These are phyloP conservation scores for Penicillium sp. DNA, from an alignment of 2,329 filamentous ascomycete genomes.

Conservation along the genomic window DNA sequence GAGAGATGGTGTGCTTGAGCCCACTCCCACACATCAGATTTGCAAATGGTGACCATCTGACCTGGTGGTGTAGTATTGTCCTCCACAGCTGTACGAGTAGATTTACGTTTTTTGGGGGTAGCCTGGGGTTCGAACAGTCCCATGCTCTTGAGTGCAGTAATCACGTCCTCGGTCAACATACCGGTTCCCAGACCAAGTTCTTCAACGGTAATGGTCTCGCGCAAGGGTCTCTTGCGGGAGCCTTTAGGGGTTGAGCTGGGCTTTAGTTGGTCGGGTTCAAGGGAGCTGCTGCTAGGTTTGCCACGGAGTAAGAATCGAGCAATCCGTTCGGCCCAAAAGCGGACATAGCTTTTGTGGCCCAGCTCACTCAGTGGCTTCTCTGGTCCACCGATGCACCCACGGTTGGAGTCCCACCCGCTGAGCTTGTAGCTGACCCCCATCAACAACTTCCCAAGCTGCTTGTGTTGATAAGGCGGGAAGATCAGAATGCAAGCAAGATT, in stretches of 20 bases:
- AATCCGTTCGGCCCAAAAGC: slow-evolving; percentile 80
- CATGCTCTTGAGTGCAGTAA: slow-evolving; percentile 71
- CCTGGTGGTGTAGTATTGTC: slow-evolving; percentile 19
- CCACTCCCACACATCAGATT: slow-evolving; percentile 58
- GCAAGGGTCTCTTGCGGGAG: slow-evolving; percentile 36
- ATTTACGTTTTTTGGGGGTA: slow-evolving; percentile 46
- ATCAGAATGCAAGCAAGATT: slow-evolving; percentile 93
- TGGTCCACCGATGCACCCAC: slow-evolving; percentile 71
- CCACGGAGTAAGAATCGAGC: slow-evolving; percentile 53
- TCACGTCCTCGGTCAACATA: slow-evolving; percentile 76
- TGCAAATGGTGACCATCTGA: slow-evolving; percentile 43
- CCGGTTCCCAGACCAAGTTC: slow-evolving; percentile 70
- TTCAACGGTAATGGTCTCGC: slow-evolving; percentile 54
- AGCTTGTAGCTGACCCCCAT: slow-evolving; percentile 94
- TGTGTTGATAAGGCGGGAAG: slow-evolving; percentile 90
- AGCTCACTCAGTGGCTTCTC: slow-evolving; percentile 87
- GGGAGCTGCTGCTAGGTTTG: slow-evolving; percentile 20
- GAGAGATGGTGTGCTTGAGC: slow-evolving; percentile 54
- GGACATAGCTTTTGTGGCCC: slow-evolving; percentile 69
- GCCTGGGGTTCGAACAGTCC: slow-evolving; percentile 52
- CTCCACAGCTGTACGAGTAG: slow-evolving; percentile 26
- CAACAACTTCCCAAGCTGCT: slow-evolving; percentile 74
- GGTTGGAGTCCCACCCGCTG: slow-evolving; percentile 60
- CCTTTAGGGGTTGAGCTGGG: slow-evolving; percentile 25
- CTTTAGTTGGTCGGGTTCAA: slow-evolving; percentile 25